Base-by-base conservation (phyloP, 805 yeast genomes). In the Pichia deserticola region DNA sequence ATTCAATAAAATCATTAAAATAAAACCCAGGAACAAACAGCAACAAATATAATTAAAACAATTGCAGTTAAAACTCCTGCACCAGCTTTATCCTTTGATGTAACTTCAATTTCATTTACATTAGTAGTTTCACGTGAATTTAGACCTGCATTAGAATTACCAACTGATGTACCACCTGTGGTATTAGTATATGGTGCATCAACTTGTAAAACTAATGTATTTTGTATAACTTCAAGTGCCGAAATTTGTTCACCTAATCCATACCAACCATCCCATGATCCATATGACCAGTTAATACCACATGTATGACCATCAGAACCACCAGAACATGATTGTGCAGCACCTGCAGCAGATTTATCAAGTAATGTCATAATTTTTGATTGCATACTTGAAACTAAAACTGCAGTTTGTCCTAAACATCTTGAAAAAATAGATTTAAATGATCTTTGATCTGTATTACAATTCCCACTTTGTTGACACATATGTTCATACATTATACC, bases 271-370 rank as follows among this genome's bases (percentile, higher is more conserved):
- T 87, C 95, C 79, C 84, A 85, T 5, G 76, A 71, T 36, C 67
- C 67, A 13, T 57, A 52, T 12, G 75, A 63, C 96, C 96, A 88
- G 64, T 82, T 71, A 48, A 75, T 64, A 42, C 96, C 95, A 69
- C 96, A 89, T 0, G 97, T 90, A 54, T 81, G 84, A 15, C 88
- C 88, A 64, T 90, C 97, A 5, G 68, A 52, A 59, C 97, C 97
- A 51, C 96, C 96, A 1, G 82, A 70, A 67, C 96, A 88, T 1
- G 92, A 77, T 45, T 68, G 68, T 3, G 90, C 92, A 1, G 95
- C 96, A 30, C 82, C 96, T 28, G 54, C 50, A 2, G 88, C 86
- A 25, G 83, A 79, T 34, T 66, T 40, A 61, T 57, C 48, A 29
- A 67, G 39, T 25, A 65, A 51, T 3, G 45, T 41, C 62, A 62